Evolutionary conservation across 441 rosid species (phyloP), one percentile per base, ranked within the genome.

Genomic region (Mallotus repandus): DNA sequence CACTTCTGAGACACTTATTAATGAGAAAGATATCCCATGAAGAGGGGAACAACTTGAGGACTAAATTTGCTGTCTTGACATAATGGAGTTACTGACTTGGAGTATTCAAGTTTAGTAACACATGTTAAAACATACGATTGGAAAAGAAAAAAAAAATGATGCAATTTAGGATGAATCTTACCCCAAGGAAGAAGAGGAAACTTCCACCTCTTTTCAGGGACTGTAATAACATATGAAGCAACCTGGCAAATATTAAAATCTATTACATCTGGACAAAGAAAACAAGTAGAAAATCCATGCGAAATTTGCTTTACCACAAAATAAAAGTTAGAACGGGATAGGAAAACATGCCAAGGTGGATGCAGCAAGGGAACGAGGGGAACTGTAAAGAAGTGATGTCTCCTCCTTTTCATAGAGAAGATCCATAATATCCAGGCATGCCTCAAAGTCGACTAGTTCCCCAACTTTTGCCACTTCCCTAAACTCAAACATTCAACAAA

Each of bases 121-220:
- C 32, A 29, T 29, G 32, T 29, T 29, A 29, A 29, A 29, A 29
- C 32, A 29, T 29, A 29, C 32, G 32, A 29, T 1, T 2, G 32
- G 32, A 29, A 29, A 29, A 29, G 32, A 29, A 29, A 2, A 29
- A 1, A 29, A 29, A 29, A 29, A 29, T 29, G 32, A 29, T 29
- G 32, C 32, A 29, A 2, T 29, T 4, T 38, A 38, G 41, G 41
- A 38, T 38, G 60, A 63, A 66, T 49, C 77, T 83, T 85, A 92
- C 97, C 91, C 95, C 97, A 87, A 49, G 91, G 82, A 77, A 92
- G 90, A 77, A 90, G 67, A 63, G 91, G 97, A 78, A 94, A 94
- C 67, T 92, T 89, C 86, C 84, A 85, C 66, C 76, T 87, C 73
- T 87, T 93, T 78, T 80, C 86, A 58, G 97, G 94, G 58, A 87